Conservation (phyloP, 169 alveolate species). For the Cryptosporidium tyzzeri region DNA sequence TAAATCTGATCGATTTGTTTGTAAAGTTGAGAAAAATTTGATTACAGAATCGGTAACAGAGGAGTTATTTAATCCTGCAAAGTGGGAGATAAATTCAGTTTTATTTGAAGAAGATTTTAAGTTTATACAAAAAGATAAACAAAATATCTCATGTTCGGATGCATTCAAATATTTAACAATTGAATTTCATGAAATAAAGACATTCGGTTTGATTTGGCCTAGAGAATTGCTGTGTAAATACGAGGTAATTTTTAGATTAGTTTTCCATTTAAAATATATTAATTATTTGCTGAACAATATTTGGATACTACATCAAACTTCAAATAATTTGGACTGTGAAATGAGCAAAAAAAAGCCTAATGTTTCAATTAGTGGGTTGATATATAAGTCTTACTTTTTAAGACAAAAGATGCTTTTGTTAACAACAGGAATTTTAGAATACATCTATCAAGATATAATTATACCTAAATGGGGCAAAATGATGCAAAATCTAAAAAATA, state of each 20-base stretch:
- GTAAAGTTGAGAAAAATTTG: slow-evolving; percentile 17
- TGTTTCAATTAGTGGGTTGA: not conserved
- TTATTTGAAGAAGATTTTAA: not conserved
- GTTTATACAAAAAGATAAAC: not conserved
- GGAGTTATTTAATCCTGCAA: not conserved
- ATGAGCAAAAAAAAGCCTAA: not conserved
- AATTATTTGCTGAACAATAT: slow-evolving; percentile 7
- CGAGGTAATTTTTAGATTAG: slow-evolving; percentile 25
- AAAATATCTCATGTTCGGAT: slow-evolving; percentile 14
- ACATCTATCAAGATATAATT: slow-evolving; percentile 30
- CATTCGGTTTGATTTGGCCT: slow-evolving; percentile 28
- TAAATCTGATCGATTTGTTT: not conserved
- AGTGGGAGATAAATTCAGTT: not conserved
- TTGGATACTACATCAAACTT: slow-evolving; percentile 45
- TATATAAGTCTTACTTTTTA: slow-evolving; percentile 14
- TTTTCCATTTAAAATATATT: slow-evolving; percentile 50
- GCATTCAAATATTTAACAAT: slow-evolving; percentile 41
- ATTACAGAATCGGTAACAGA: slow-evolving; percentile 6
- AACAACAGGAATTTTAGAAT: slow-evolving; percentile 40
- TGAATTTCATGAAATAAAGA: not conserved
- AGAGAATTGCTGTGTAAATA: slow-evolving; percentile 21
- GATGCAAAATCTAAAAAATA: not conserved
- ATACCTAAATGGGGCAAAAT: slow-evolving; percentile 11
- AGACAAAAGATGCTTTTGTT: slow-evolving; percentile 61
- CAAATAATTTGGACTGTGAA: slow-evolving; percentile 23